A percentile compares a stretch with the other conserved stretches of the same genome.
These are phyloP conservation scores for Grosmannia huntii DNA, from an alignment of 2,329 filamentous ascomycete species.

Conservation along the genomic window DNA sequence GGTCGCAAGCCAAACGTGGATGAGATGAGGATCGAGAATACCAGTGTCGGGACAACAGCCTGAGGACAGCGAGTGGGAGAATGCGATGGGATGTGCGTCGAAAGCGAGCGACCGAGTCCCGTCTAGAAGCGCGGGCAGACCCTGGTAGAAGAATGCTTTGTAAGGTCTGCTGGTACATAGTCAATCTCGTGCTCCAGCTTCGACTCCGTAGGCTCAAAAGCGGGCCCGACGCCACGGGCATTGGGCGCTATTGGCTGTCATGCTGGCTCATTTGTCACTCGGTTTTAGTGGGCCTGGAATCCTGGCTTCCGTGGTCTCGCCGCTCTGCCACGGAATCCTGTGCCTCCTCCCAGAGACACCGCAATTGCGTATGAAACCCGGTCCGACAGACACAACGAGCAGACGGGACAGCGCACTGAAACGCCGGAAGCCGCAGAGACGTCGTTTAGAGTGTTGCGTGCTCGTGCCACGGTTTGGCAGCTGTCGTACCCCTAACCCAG, in stretches of 20 bases:
- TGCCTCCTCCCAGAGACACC: slow-evolving; percentile 11
- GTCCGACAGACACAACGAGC: background rate
- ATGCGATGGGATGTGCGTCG: too few relatives aligned
- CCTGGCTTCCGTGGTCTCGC: background rate
- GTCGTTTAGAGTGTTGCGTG: background rate
- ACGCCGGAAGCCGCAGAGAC: background rate
- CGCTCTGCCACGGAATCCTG: background rate
- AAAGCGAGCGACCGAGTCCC: too few relatives aligned
- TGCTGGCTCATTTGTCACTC: background rate
- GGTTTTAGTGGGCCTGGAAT: background rate
- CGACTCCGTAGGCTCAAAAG: background rate
- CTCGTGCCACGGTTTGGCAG: slow-evolving; percentile 30
- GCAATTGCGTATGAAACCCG: slow-evolving; percentile 10
- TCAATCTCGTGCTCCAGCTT: too few relatives aligned
- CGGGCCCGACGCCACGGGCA: background rate
- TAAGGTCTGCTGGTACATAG: too few relatives aligned
- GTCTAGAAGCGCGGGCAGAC: too few relatives aligned
- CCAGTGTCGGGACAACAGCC: background rate
- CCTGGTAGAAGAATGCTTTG: too few relatives aligned
- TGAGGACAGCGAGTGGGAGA: background rate
- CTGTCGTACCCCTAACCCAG: background rate
- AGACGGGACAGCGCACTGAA: background rate
- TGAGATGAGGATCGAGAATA: background rate
- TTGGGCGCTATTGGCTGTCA: background rate
- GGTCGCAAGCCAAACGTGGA: slow-evolving; percentile 31